A percentile compares a stretch with the other conserved stretches of the same genome.
Evolutionary conservation across 306 rosid species (phyloP).

Genomic region (Abrus precatorius): DNA sequence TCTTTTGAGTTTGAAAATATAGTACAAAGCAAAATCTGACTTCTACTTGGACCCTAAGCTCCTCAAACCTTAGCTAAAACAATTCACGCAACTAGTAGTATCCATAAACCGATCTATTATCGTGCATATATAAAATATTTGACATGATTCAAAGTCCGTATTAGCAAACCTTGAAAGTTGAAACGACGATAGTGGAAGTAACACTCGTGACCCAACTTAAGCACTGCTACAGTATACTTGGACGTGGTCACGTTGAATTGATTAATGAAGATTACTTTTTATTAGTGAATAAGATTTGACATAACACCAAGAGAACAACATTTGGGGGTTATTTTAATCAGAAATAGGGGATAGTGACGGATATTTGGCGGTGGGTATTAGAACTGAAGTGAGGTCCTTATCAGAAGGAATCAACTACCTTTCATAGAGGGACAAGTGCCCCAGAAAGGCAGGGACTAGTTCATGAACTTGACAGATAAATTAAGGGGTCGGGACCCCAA

Average conservation of each 20-base stretch:
- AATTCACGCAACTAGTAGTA: constrained; percentile 35
- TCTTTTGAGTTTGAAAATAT: background rate
- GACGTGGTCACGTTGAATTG: constrained; percentile 4
- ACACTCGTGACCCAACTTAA: constrained; percentile 44
- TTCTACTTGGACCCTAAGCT: background rate
- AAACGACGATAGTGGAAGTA: constrained; percentile 36
- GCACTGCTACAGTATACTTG: constrained; percentile 37
- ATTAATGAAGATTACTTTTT: background rate
- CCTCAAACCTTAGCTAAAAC: background rate
- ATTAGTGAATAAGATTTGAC: constrained; percentile 11
- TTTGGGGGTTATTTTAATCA: background rate
- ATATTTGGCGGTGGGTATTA: constrained; percentile 41
- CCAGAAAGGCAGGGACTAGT: constrained; percentile 23
- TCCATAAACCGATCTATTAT: background rate
- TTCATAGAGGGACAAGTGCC: constrained; percentile 47
- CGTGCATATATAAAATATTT: background rate
- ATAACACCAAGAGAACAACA: background rate
- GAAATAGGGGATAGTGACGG: background rate
- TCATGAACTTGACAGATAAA: constrained; percentile 22
- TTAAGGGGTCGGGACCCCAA: constrained; percentile 46
- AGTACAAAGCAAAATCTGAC: background rate
- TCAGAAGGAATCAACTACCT: constrained; percentile 35
- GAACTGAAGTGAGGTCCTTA: constrained; percentile 40
- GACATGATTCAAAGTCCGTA: constrained; percentile 3
- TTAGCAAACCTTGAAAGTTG: constrained; percentile 39